Conservation (phyloP, 257 asterid species). For the Avicennia marina region DNA sequence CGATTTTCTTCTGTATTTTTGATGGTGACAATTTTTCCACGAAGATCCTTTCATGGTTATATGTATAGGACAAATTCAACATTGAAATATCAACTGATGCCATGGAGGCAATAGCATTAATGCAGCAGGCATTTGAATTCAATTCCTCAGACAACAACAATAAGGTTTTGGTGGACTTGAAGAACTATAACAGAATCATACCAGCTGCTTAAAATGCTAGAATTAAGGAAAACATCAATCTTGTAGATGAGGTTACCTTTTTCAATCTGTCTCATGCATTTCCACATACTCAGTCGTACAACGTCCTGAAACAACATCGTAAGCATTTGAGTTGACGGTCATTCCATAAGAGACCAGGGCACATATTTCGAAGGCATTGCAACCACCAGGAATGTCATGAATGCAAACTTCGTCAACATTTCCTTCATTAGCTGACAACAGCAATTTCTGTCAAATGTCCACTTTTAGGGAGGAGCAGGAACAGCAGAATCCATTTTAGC, state of each 20-base stretch:
- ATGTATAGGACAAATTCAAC: conserved; percentile 89
- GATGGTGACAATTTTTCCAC: conserved; percentile 64
- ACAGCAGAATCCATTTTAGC: conserved; percentile 17
- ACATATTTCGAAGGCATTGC: conserved; percentile 73
- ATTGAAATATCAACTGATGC: conserved; percentile 66
- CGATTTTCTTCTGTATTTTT: too few species aligned
- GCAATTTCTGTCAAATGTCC: conserved; percentile 61
- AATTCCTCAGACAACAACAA: conserved; percentile 62
- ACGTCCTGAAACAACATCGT: conserved; percentile 65
- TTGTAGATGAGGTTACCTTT: conserved; percentile 86
- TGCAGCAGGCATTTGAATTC: conserved; percentile 60
- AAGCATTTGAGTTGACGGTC: conserved; percentile 80
- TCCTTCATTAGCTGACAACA: conserved; percentile 52
- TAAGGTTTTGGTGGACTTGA: conserved; percentile 56
- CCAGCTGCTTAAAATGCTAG: conserved; percentile 88
- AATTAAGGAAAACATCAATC: conserved; percentile 72
- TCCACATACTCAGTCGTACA: conserved; percentile 92
- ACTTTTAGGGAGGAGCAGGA: conserved; percentile 87
- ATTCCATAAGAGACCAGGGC: conserved; percentile 91
- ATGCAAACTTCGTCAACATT: conserved; percentile 52
- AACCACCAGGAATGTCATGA: conserved; percentile 83
- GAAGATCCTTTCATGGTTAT: conserved; percentile 59
- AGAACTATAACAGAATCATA: conserved; percentile 85
- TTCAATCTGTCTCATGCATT: conserved; percentile 73
- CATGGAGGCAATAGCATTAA: conserved; percentile 69